phyloP scores from a whole-genome alignment of 139 green algal species.

The Astrephomene gubernaculifera region DNA sequence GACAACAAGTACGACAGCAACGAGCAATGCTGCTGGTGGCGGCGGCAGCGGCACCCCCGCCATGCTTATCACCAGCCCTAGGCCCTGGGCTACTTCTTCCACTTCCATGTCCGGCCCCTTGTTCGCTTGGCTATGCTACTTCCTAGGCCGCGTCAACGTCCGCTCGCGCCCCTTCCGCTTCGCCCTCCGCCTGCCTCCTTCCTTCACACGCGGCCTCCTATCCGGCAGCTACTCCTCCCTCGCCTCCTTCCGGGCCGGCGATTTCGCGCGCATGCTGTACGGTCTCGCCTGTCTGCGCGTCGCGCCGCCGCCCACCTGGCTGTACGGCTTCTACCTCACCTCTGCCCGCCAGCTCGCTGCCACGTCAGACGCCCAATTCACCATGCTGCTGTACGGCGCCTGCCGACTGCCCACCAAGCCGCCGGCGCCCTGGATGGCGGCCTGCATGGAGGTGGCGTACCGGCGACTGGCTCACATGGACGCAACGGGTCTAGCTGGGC shows the following conservation, averaged over 20 bases:
- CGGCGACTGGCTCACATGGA: not conserved
- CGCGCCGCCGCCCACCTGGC: not conserved
- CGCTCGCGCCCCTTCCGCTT: not conserved
- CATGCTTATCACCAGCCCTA: too few species aligned
- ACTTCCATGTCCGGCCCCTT: not conserved
- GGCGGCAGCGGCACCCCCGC: too few species aligned
- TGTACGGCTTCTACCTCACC: conserved; percentile 9
- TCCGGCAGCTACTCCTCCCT: not conserved
- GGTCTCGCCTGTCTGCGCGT: not conserved
- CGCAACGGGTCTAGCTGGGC: not conserved
- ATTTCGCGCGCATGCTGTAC: conserved; percentile 25
- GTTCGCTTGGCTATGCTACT: not conserved
- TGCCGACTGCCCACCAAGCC: not conserved
- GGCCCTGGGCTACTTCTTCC: too few species aligned
- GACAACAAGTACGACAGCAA: too few species aligned
- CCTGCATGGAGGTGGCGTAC: not conserved
- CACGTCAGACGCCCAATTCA: conserved; percentile 12
- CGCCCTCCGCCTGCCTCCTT: conserved; percentile 3
- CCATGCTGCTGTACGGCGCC: conserved; percentile 26
- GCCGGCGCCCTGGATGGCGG: conserved; percentile 28
- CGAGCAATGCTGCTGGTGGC: not conserved
- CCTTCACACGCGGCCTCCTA: not conserved
- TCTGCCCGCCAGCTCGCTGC: not conserved
- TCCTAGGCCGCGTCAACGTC: conserved; percentile 2
- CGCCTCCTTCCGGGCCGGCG: not conserved